Evolutionary conservation across 2,329 filamentous ascomycete species (phyloP), one percentile per base, ranked within the genome.

Genomic region (Aspergillus pseudoterreus): DNA sequence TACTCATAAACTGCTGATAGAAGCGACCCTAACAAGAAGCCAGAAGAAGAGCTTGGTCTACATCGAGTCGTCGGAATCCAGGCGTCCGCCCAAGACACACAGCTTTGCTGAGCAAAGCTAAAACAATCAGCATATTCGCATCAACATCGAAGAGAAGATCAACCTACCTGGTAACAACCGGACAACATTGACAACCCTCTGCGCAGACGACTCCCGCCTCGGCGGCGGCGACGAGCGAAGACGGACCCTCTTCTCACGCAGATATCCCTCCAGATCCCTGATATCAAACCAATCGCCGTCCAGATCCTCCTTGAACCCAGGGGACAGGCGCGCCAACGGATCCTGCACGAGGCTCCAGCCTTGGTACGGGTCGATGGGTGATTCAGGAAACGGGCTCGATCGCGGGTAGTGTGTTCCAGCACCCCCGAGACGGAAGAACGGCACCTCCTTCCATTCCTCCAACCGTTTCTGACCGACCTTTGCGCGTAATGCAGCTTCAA

Each of bases 1-100:
- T 10, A 10, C 6, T 42, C 36, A n/a, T 11, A 14, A 33, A 15
- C 27, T 10, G n/a, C 12, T 17, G 4, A 3, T 30, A 8, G 6
- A 11, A 8, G 19, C 4, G 9, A 24, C 42, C 12, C 15, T 14
- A 38, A 11, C 45, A 54, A 27, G 41, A n/a, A 10, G 54, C 44
- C 21, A 19, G 17, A 9, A 27, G 45, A 10, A 59, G 55, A 21
- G 59, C 59, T n/a, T 36, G 52, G 38, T 62, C 60, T 6, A 64
- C 62, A 45, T 64, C 57, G 14, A 36, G 39, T 4, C 58, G 52
- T 22, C 53, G 55, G 42, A 64, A 64, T 1, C 62, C 62, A 0
- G 62, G 62, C 15, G 62, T 58, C 4, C 62, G 61, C 17, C 62
- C 62, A n/a, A 64, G 55, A 39, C 60, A 64, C 9, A 63, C 55